Base-by-base conservation (phyloP, 1,284 basidiomycete genomes). In the Coniferiporia sulphurascens region DNA sequence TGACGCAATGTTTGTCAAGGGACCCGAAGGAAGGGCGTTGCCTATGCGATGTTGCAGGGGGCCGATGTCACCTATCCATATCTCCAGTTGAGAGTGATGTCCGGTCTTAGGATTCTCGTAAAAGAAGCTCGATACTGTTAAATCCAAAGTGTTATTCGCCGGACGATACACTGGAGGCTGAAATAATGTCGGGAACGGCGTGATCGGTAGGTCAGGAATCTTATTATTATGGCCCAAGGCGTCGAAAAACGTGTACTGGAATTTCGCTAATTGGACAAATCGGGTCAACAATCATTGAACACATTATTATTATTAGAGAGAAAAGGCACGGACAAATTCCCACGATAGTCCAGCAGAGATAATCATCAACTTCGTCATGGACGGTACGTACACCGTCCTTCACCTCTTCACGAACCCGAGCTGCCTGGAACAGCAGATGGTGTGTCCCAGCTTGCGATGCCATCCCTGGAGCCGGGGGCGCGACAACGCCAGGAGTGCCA, bases 311-410 rank as follows among this genome's bases (percentile, higher is more conserved):
- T 32, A 32, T 21, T 41, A 21, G 9, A 21, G 51, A 45, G 21
- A 36, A 35, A 49, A 56, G 41, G 38, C 9, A 83, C 93, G 74
- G 74, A 95, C 93, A 93, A 56, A 97, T 95, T 52, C 95, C 92
- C 62, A 95, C 92, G 65, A 98, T 94, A 8, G 93, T 94, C 95
- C 95, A 98, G 68, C 92, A 93, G 61, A 95, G 80, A 74, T 92
- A 94, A 70, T 98, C 95, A 68, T 96, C 93, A 12, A 97, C 92
- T 71, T 93, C 90, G 67, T 95, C 93, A 21, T 83, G 85, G 54
- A 87, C 80, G 34, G 82, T 73, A 52, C 81, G 82, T 46, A 82
- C 78, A 15, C 86, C 85, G 64, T 91, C 87, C 69, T 89, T 88
- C 57, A 85, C 72, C 67, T 91, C 88, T 60, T 89, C 87, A 41